Percentiles rank a stretch among this genome's conserved stretches.
These are phyloP conservation scores for Tetradesmus obliquus DNA, from an alignment of 139 green algal genomes.

Conservation along the genomic window DNA sequence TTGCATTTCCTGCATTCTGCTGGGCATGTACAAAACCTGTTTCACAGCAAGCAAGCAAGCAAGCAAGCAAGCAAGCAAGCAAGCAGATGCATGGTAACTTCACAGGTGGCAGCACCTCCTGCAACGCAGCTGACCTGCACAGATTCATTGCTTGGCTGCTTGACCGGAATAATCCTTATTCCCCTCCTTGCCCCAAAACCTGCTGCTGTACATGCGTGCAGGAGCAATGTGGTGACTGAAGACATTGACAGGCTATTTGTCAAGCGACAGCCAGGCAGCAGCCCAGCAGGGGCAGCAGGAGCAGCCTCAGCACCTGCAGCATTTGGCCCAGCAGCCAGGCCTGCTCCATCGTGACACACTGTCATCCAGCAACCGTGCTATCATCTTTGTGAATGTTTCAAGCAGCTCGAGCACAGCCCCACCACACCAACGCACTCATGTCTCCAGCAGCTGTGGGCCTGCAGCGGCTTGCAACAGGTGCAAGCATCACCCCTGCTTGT, in stretches of 20 bases:
- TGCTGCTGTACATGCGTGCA: background rate
- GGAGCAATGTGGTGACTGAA: constrained; percentile 31
- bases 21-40: background rate
- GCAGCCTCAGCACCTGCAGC: background rate
- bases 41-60: background rate
- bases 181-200: too few relatives aligned
- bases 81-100: background rate
- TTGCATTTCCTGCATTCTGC: too few relatives aligned
- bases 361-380: background rate
- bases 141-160: background rate
- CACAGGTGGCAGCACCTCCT: background rate
- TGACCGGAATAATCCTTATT: too few relatives aligned
- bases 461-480: background rate
- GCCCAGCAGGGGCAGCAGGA: background rate
- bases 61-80: too few relatives aligned
- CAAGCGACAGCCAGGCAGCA: background rate
- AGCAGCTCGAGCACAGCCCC: background rate
- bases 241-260: constrained; percentile 26
- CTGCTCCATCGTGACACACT: background rate
- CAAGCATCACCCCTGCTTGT: background rate
- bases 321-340: background rate
- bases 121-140: background rate
- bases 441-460: background rate
- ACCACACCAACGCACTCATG: background rate
- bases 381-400: background rate